Percentiles rank a stretch among this genome's conserved stretches.
Evolutionary conservation across 768 basidiomycete genomes (phyloP).

Genomic region (Leccinum sublutescens): DNA sequence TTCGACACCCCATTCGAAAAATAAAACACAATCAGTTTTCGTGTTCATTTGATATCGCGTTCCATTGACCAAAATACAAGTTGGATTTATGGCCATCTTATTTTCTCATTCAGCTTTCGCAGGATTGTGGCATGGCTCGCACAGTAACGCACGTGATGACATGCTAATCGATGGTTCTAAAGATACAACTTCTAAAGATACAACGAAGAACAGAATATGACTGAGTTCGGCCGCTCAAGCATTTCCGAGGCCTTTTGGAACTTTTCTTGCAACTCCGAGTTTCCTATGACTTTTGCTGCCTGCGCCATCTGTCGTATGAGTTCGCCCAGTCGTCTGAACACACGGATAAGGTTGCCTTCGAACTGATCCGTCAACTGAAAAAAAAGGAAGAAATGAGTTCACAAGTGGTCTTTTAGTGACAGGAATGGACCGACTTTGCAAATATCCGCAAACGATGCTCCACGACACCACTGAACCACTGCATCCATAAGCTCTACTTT

Average conservation of each 20-base stretch:
- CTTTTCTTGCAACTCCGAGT: slow-evolving; percentile 88
- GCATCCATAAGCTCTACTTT: slow-evolving; percentile 99
- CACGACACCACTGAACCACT: slow-evolving; percentile 97
- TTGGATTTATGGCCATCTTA: too few relatives aligned
- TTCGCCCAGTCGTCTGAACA: slow-evolving; percentile 92
- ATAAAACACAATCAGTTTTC: neutral
- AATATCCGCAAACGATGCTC: slow-evolving; percentile 92
- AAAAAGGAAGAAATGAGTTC: neutral
- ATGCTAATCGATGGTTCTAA: slow-evolving; percentile 28
- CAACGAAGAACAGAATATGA: slow-evolving; percentile 86
- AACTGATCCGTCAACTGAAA: slow-evolving; percentile 90
- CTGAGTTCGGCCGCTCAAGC: slow-evolving; percentile 91
- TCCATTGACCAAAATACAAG: neutral
- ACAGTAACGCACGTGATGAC: neutral
- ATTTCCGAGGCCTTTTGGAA: slow-evolving; percentile 90
- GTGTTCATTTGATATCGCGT: neutral
- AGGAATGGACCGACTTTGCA: slow-evolving; percentile 69
- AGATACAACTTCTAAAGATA: slow-evolving; percentile 75
- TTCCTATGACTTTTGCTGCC: slow-evolving; percentile 96
- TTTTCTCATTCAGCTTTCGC: neutral
- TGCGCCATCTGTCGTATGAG: slow-evolving; percentile 94
- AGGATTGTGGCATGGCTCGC: neutral
- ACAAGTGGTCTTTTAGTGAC: neutral
- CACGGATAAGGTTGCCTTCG: slow-evolving; percentile 94
- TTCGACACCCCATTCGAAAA: neutral